Conservation (phyloP, 2,329 filamentous ascomycete genomes). For the Fusarium burgessii region DNA sequence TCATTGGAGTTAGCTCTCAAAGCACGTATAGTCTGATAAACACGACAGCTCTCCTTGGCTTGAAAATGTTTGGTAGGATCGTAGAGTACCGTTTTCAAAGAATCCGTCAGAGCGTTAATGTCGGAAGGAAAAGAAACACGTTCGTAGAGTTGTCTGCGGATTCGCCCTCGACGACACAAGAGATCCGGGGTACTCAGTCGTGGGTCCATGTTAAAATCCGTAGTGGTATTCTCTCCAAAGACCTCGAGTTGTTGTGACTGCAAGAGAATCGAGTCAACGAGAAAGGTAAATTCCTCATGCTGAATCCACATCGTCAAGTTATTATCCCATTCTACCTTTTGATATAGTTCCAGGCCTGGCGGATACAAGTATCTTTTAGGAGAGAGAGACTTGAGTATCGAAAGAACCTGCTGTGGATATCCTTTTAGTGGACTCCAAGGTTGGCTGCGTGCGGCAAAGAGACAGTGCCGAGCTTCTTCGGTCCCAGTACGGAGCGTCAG, state of each 20-base stretch:
- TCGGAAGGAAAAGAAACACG: no score
- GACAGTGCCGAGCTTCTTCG: constrained; percentile 67
- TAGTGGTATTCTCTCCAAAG: constrained; percentile 22
- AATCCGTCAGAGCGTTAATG: no score
- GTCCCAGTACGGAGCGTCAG: constrained; percentile 70
- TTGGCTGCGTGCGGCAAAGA: constrained; percentile 56
- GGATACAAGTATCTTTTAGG: constrained; percentile 55
- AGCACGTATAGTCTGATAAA: no score
- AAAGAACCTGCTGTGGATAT: not conserved
- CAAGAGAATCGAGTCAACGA: constrained; percentile 46
- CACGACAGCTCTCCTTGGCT: no score
- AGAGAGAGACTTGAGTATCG: constrained; percentile 41
- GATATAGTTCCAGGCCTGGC: constrained; percentile 47
- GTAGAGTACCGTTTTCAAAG: no score
- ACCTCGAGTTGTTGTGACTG: constrained; percentile 48
- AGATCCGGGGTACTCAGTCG: not conserved
- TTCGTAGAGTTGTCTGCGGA: no score
- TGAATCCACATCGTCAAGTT: constrained; percentile 52
- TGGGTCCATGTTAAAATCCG: no score
- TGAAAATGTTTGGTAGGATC: no score
- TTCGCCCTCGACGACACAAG: no score
- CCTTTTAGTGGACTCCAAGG: constrained; percentile 57
- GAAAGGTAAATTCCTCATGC: constrained; percentile 51
- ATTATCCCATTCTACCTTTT: constrained; percentile 51
- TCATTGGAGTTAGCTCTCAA: no score